Percentiles rank a stretch among this genome's conserved stretches.
These are phyloP conservation scores for Nakazawaea pomicola DNA, from an alignment of 805 yeast species.

Conservation along the genomic window DNA sequence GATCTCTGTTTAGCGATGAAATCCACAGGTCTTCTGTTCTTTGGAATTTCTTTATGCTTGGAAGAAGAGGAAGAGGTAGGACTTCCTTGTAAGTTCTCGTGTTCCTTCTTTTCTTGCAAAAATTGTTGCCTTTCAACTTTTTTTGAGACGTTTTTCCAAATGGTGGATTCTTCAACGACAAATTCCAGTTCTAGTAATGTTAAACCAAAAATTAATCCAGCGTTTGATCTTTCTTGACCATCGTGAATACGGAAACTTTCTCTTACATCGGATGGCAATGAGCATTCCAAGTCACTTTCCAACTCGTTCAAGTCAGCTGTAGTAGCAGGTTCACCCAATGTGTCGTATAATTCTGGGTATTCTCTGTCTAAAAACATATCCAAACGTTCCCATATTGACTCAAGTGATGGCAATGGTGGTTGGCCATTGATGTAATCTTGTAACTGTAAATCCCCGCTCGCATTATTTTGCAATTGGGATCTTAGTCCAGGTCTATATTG, in stretches of 20 bases:
- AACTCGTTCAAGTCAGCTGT: slow-evolving; percentile 74
- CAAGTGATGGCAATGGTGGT: slow-evolving; percentile 58
- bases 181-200: slow-evolving; percentile 77
- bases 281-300: slow-evolving; percentile 72
- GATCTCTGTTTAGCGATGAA: slow-evolving; percentile 53
- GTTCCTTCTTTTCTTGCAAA: slow-evolving; percentile 6
- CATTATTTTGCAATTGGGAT: slow-evolving; percentile 31
- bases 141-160: slow-evolving; percentile 76
- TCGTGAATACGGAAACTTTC: slow-evolving; percentile 82
- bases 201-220: slow-evolving; percentile 75
- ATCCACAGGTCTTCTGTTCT: slow-evolving; percentile 18
- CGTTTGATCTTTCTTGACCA: slow-evolving; percentile 79
- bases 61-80: slow-evolving; percentile 7
- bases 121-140: slow-evolving; percentile 24
- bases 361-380: slow-evolving; percentile 76
- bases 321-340: slow-evolving; percentile 76
- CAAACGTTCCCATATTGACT: slow-evolving; percentile 84
- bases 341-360: slow-evolving; percentile 76
- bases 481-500: slow-evolving; percentile 37
- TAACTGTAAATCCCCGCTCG: slow-evolving; percentile 56
- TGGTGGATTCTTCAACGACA: slow-evolving; percentile 71
- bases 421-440: slow-evolving; percentile 37
- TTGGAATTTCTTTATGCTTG: slow-evolving; percentile 13
- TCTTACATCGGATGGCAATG: slow-evolving; percentile 75
- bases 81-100: neutral